Evolutionary conservation across 2,329 filamentous ascomycete species (phyloP), one percentile per base, ranked within the genome.

Genomic region (Chrysosporium keratinophilum): DNA sequence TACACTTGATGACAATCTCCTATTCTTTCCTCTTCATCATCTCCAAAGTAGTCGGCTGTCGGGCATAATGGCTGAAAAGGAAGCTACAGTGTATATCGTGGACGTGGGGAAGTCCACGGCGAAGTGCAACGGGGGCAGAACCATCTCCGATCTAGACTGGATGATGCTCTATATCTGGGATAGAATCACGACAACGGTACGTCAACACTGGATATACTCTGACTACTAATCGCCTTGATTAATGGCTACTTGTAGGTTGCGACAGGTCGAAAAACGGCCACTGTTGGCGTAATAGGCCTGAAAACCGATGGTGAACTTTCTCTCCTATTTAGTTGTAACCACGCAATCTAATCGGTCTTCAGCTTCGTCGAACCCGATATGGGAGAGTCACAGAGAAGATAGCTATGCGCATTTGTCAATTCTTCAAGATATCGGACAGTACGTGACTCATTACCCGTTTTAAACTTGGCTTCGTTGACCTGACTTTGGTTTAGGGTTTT

Each of bases 161-260:
- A 81, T 82, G 46, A 83, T 97, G 81, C 81, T 82, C 58, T 98
- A 95, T 71, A 80, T 97, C 48, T 98, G 91, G 90, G 91, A 97
- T 75, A 93, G 87, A 67, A 86, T 94, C 60, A 84, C 84, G 4
- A 81, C 80, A 6, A 88, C 83, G 2, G 84, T 88, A 69, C 70
- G 28, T 15, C 15, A 39, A 35, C 33, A 12, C 19, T 23, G 23
- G 33, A 39, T 23, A 5, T 39, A 12, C 57, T 42, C 31, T 12
- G 31, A n/a, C n/a, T n/a, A n/a, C n/a, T n/a, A 39, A 19, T 9
- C 10, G 7, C 11, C n/a, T 2, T 20, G 23, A 23, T 31, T 55
- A 42, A 55, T 17, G 33, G 7, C 15, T 17, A 5, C 6, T 47
- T 49, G 3, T 51, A 80, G 76, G 74, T 82, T 37, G 74, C 76